Evolutionary conservation across 2,329 filamentous ascomycete genomes (phyloP), one percentile per base, ranked within the genome.

Genomic region (Pyrenochaeta sp.): DNA sequence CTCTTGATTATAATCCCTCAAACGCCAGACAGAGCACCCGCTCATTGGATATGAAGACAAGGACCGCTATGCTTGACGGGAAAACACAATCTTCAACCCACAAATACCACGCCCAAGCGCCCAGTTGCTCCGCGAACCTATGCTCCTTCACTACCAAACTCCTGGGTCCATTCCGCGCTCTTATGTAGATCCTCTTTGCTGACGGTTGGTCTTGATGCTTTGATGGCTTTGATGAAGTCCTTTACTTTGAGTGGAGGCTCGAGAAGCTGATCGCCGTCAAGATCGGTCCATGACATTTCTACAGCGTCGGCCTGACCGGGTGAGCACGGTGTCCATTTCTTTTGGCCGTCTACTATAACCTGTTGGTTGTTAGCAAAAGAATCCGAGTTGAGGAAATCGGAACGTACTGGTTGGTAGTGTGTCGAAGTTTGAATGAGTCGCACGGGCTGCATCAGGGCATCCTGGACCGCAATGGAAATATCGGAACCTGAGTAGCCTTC

Each of bases 401-500:
- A 31, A 58, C 68, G 36, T 78, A 93, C 93, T 77, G 89, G 87
- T 73, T 96, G 96, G 75, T 97, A 99, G 76, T 99, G 94, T 39
- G 94, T 99, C 13, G 94, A 93, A 53, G 92, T 96, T 71, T 97
- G 87, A 58, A 99, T 97, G 74, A 96, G 95, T 51, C 94, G 83
- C 50, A 99, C 89, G 2, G 94, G 95, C 67, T 96, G 91, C 94
- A 99, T 99, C 26, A 99, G 77, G 1, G 94, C 94, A 68, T 95
- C 89, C 72, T 99, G 94, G 14, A 97, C 94, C 3, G 90, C 91
- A 66, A 97, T 97, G 63, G 82, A 85, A 61, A 99, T 97, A 83
- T 99, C 94, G 53, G 89, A 95, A 23, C 94, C 94, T 0, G 92
- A 96, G 73, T 96, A 99, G 1, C 94, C 94, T 47, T 97, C 93